phyloP scores from a whole-genome alignment of 1,139 yeast species.

The Kodamaea sp. region DNA sequence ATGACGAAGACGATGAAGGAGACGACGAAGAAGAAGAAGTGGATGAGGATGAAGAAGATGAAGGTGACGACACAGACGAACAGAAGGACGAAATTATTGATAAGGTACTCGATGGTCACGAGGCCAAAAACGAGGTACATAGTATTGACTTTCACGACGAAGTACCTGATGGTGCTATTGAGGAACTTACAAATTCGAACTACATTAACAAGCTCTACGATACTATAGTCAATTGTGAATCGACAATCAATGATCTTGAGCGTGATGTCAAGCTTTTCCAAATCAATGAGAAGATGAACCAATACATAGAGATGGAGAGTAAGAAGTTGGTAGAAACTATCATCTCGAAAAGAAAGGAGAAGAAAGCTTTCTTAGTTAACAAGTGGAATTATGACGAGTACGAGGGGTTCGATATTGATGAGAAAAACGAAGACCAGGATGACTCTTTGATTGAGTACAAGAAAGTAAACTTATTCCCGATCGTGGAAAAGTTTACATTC shows the following conservation, averaged over 20 bases:
- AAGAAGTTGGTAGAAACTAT: conserved; percentile 34
- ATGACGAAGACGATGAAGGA: conserved; percentile 25
- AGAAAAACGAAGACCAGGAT: conserved; percentile 48
- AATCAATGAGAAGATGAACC: conserved; percentile 35
- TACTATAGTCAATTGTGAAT: conserved; percentile 37
- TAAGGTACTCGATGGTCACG: not conserved
- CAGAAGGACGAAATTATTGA: conserved; percentile 6
- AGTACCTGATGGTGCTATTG: conserved; percentile 1
- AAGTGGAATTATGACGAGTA: conserved; percentile 62
- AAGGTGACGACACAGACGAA: conserved; percentile 16
- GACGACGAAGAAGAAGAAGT: conserved; percentile 25
- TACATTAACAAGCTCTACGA: conserved; percentile 32
- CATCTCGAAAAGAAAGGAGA: conserved; percentile 34
- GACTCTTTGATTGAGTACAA: conserved; percentile 53
- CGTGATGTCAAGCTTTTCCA: conserved; percentile 46
- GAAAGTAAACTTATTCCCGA: conserved; percentile 74
- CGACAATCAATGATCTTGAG: conserved; percentile 35
- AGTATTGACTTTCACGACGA: not conserved
- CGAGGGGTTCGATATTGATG: conserved; percentile 54
- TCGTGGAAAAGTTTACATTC: conserved; percentile 89
- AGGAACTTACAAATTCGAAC: conserved; percentile 12
- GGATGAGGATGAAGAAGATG: conserved; percentile 24
- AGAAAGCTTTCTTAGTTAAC: conserved; percentile 31
- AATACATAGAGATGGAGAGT: conserved; percentile 35
- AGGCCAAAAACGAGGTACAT: not conserved